These are phyloP conservation scores for Hirschioporus abietinus DNA, from an alignment of 768 basidiomycete genomes.

Conservation along the genomic window DNA sequence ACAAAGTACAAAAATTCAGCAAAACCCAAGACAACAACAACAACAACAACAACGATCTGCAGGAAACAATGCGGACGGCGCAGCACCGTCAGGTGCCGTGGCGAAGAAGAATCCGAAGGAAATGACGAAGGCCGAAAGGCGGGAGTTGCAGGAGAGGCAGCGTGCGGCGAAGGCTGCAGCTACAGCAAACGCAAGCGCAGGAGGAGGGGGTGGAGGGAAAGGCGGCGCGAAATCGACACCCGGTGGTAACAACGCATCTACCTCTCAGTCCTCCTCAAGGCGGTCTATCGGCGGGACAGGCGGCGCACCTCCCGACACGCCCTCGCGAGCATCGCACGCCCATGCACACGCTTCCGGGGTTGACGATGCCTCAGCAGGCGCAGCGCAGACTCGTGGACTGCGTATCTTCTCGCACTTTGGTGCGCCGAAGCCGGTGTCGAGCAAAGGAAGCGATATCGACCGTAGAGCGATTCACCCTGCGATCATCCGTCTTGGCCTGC, in stretches of 20 bases:
- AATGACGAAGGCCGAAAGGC: conserved; percentile 76
- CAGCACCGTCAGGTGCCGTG: neutral
- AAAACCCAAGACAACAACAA: neutral
- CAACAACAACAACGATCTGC: neutral
- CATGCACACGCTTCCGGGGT: conserved; percentile 18
- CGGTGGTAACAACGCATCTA: conserved; percentile 2
- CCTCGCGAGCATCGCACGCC: conserved; percentile 11
- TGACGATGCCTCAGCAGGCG: conserved; percentile 26
- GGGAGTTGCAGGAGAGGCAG: conserved; percentile 75
- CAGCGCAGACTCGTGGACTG: conserved; percentile 49
- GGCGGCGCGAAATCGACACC: conserved; percentile 8
- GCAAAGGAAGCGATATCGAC: conserved; percentile 28
- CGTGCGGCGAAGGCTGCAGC: conserved; percentile 66
- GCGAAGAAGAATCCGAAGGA: conserved; percentile 50
- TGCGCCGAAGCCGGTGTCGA: conserved; percentile 45
- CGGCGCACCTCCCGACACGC: neutral
- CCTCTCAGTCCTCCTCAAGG: conserved; percentile 20
- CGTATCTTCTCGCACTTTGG: conserved; percentile 87
- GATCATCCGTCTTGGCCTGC: conserved; percentile 78
- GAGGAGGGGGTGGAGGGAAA: conserved; percentile 8
- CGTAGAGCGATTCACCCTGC: conserved; percentile 75
- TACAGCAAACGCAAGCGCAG: conserved; percentile 28
- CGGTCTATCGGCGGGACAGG: conserved; percentile 20
- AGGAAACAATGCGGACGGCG: neutral
- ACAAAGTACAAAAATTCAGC: neutral